A percentile compares a stretch with the other conserved stretches of the same genome.
Evolutionary conservation across 208 protist species (phyloP).

Genomic region (Leishmania braziliensis): DNA sequence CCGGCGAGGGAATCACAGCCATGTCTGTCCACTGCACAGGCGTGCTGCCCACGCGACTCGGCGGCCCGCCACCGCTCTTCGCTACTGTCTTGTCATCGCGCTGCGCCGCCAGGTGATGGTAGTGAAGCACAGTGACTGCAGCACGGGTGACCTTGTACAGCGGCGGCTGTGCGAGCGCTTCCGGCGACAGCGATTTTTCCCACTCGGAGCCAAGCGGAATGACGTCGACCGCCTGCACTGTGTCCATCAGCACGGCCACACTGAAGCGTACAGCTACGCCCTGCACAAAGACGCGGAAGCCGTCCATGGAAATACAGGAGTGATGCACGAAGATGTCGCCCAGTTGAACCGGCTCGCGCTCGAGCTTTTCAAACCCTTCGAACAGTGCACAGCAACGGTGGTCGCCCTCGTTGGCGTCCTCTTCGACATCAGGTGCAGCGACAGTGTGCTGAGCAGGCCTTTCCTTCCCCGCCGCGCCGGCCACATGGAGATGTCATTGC

Average conservation of each 20-base stretch:
- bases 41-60: constrained; percentile 17
- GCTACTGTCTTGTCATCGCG: background rate
- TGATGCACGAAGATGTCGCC: constrained; percentile 76
- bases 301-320: constrained; percentile 58
- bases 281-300: constrained; percentile 49
- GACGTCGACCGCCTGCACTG: constrained; percentile 68
- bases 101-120: constrained; percentile 14
- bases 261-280: constrained; percentile 56
- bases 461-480: background rate
- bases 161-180: constrained; percentile 10
- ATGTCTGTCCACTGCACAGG: constrained; percentile 33
- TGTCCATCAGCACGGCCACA: constrained; percentile 50
- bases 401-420: background rate
- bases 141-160: constrained; percentile 29
- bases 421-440: background rate
- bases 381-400: background rate
- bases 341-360: constrained; percentile 33
- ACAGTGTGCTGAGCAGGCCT: background rate
- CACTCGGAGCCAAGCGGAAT: constrained; percentile 23
- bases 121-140: constrained; percentile 27
- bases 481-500: constrained; percentile 43
- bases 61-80: background rate
- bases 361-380: constrained; percentile 18
- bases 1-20: constrained; percentile 33
- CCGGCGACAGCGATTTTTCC: constrained; percentile 11